Percentiles rank a stretch among this genome's conserved stretches.
Evolutionary conservation across 768 basidiomycete species (phyloP).

Genomic region (Suillus subalutaceus): DNA sequence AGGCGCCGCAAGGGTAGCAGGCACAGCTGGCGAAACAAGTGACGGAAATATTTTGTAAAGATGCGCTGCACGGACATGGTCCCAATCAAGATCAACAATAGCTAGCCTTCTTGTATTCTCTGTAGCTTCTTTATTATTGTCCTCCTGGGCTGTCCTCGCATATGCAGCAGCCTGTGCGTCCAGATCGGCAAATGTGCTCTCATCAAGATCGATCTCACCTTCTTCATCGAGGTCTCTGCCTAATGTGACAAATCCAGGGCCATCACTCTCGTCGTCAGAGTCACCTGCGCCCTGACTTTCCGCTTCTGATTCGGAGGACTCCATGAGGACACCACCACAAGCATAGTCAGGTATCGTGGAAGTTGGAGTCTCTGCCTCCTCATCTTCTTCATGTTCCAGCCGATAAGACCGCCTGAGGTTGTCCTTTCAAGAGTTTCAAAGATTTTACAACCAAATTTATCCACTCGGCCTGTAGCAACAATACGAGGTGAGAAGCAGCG

Average conservation of each 20-base stretch:
- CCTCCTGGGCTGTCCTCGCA: slow-evolving; percentile 47
- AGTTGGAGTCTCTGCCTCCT: slow-evolving; percentile 33
- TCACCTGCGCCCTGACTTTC: slow-evolving; percentile 23
- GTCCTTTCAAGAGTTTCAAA: slow-evolving; percentile 73
- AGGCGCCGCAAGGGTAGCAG: slow-evolving; percentile 37
- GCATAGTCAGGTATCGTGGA: slow-evolving; percentile 65
- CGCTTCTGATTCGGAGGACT: slow-evolving; percentile 58
- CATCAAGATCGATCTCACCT: slow-evolving; percentile 77
- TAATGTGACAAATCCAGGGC: slow-evolving; percentile 50
- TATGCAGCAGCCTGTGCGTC: slow-evolving; percentile 76
- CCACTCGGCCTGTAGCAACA: slow-evolving; percentile 56
- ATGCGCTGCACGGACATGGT: slow-evolving; percentile 87
- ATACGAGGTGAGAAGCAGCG: slow-evolving; percentile 2
- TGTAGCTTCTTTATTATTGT: slow-evolving; percentile 40
- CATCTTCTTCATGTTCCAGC: slow-evolving; percentile 50
- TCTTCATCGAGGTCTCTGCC: slow-evolving; percentile 47
- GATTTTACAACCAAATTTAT: slow-evolving; percentile 86
- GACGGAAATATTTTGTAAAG: slow-evolving; percentile 93
- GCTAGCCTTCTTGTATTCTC: slow-evolving; percentile 73
- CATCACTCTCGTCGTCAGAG: slow-evolving; percentile 51
- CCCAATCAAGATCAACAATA: slow-evolving; percentile 97
- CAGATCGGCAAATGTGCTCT: slow-evolving; percentile 67
- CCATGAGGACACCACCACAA: slow-evolving; percentile 83
- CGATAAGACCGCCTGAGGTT: slow-evolving; percentile 82
- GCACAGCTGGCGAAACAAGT: slow-evolving; percentile 65